Evolutionary conservation across 2,329 filamentous ascomycete species (phyloP), one percentile per base, ranked within the genome.

Genomic region (Hymenoscyphus infarciens): DNA sequence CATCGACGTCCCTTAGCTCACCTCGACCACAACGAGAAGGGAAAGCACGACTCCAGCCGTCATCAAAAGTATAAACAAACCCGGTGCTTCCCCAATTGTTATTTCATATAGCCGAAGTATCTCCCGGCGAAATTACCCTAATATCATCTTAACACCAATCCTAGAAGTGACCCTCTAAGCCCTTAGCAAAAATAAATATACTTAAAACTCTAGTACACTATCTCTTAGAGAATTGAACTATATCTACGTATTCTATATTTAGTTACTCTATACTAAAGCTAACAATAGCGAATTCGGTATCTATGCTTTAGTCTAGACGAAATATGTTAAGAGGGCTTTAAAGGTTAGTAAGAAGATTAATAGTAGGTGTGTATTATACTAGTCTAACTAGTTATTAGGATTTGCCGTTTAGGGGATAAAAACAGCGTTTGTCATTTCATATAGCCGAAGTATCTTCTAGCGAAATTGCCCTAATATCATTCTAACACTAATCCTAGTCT

Each of bases 231-330:
- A 45, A n/a, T n/a, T n/a, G n/a, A n/a, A n/a, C n/a, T n/a, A n/a
- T n/a, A n/a, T n/a, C n/a, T n/a, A n/a, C n/a, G n/a, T n/a, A n/a
- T n/a, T n/a, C n/a, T n/a, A n/a, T n/a, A n/a, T n/a, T n/a, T n/a
- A n/a, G n/a, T n/a, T n/a, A n/a, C n/a, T n/a, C n/a, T n/a, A n/a
- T n/a, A 75, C 78, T 39, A 75, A 87, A 42, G 85, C 85, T 1
- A 88, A 89, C 66, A 83, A 87, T 65, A 87, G 84, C 0, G 83
- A 86, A 35, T 88, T 87, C 68, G 86, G 86, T 4, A 79, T 89
- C 2, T 79, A 80, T 2, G 80, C 80, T 1, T 79, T 85, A 0
- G 79, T 89, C 3, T 89, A 86, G 70, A 88, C 85, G 0, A 77
- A 60, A 25, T 45, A 62, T 45, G 10, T 59, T 7, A 56, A 59